These are phyloP conservation scores for Fusarium udum DNA, from an alignment of 2,329 filamentous ascomycete species.

Conservation along the genomic window DNA sequence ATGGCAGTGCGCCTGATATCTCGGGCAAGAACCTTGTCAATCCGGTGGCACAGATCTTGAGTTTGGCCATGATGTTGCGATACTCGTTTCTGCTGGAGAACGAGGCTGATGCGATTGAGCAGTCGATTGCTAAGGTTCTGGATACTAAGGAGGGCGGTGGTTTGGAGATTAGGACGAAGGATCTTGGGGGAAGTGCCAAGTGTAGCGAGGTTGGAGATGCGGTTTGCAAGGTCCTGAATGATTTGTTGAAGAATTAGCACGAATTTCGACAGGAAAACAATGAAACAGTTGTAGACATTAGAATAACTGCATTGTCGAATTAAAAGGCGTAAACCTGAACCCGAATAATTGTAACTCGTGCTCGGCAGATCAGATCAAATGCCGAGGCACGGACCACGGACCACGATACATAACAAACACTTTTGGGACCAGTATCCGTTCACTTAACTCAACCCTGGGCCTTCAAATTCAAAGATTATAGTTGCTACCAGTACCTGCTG, in stretches of 20 bases:
- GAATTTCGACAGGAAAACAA: accelerated
- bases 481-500: background rate
- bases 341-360: background rate
- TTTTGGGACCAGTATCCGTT: no score
- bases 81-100: constrained; percentile 72
- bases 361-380: background rate
- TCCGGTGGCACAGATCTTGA: constrained; percentile 76
- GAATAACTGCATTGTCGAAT: background rate
- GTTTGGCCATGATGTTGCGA: constrained; percentile 77
- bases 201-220: constrained; percentile 76
- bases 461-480: background rate
- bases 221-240: constrained; percentile 23
- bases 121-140: constrained; percentile 70
- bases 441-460: background rate
- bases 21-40: constrained; percentile 77
- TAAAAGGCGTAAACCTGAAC: background rate
- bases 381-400: background rate
- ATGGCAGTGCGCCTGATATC: constrained; percentile 78
- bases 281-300: background rate
- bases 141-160: constrained; percentile 58
- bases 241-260: background rate
- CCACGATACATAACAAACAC: background rate
- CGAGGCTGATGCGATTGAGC: constrained; percentile 71
- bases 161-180: constrained; percentile 66
- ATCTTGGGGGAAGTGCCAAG: constrained; percentile 70